These are phyloP conservation scores for Entelexis sorbosivorans DNA, from an alignment of 1,139 yeast species.

Conservation along the genomic window DNA sequence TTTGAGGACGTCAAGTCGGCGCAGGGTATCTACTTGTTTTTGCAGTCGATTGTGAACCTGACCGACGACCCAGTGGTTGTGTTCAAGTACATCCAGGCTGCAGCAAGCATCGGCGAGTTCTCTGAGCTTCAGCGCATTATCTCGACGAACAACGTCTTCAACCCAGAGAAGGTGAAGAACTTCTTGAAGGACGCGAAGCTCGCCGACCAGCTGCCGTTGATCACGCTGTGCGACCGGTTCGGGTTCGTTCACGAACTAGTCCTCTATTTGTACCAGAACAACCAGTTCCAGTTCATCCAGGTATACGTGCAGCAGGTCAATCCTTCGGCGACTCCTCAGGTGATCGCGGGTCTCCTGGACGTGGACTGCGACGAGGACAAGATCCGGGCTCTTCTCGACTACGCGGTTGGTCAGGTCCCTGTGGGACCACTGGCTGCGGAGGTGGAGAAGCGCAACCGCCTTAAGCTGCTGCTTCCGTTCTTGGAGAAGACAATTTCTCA, in stretches of 20 bases:
- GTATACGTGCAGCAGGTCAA: slow-evolving; percentile 96
- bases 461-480: slow-evolving; percentile 83
- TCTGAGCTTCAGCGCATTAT: slow-evolving; percentile 94
- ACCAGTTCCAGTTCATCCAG: slow-evolving; percentile 90
- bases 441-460: slow-evolving; percentile 92
- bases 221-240: slow-evolving; percentile 90
- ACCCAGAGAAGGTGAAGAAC: slow-evolving; percentile 95
- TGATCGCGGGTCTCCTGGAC: slow-evolving; percentile 87
- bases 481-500: slow-evolving; percentile 79
- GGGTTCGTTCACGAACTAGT: slow-evolving; percentile 88
- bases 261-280: slow-evolving; percentile 85
- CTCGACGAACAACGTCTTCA: slow-evolving; percentile 85
- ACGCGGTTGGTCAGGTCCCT: slow-evolving; percentile 93
- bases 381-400: slow-evolving; percentile 66
- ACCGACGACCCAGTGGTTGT: slow-evolving; percentile 94
- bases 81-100: slow-evolving; percentile 89
- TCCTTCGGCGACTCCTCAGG: slow-evolving; percentile 92
- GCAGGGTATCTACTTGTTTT: slow-evolving; percentile 89
- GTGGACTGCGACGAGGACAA: slow-evolving; percentile 93
- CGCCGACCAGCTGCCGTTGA: slow-evolving; percentile 91
- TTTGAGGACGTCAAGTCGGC: slow-evolving; percentile 87
- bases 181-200: slow-evolving; percentile 87
- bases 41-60: slow-evolving; percentile 84
- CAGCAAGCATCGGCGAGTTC: slow-evolving; percentile 79
- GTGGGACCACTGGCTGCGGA: slow-evolving; percentile 78